These are phyloP conservation scores for Penicillium sp. DNA, from an alignment of 2,329 filamentous ascomycete species.

Conservation along the genomic window DNA sequence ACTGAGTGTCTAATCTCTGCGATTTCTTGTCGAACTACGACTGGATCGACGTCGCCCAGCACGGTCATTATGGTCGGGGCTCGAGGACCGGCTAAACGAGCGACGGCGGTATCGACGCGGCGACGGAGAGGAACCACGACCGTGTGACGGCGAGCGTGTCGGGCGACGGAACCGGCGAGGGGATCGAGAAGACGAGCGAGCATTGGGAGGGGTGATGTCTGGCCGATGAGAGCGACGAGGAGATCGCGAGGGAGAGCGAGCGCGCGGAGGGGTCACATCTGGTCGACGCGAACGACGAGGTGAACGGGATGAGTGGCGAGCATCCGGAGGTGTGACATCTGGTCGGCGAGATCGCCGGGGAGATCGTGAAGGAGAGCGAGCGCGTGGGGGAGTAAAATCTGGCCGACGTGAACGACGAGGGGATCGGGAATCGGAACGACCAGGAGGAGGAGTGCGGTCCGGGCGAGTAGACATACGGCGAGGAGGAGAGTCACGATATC, in stretches of 20 bases:
- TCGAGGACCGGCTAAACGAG: conserved; percentile 13
- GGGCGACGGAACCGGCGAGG: conserved; percentile 12
- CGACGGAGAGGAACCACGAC: conserved; percentile 23
- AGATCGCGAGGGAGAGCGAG: conserved; percentile 24
- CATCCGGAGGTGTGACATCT: neutral
- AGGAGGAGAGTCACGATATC: conserved; percentile 41
- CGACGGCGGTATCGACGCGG: conserved; percentile 25
- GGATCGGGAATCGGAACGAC: neutral
- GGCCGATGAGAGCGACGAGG: conserved; percentile 12
- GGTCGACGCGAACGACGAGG: neutral
- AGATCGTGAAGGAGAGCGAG: conserved; percentile 25
- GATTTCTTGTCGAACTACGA: conserved; percentile 26
- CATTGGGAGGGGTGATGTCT: conserved; percentile 19
- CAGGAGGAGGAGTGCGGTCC: neutral
- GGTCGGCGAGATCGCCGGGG: neutral
- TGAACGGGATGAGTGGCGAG: neutral
- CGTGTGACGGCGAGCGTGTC: conserved; percentile 15
- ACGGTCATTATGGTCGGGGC: conserved; percentile 19
- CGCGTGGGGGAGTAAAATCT: conserved; percentile 15
- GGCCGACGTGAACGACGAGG: neutral
- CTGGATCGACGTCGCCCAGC: conserved; percentile 26
- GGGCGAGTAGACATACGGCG: conserved; percentile 32
- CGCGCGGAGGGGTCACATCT: neutral
- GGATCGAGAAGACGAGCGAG: conserved; percentile 9
- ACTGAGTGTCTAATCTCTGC: conserved; percentile 32